Base-by-base conservation (phyloP, 805 yeast genomes). In the Ogataea henricii region DNA sequence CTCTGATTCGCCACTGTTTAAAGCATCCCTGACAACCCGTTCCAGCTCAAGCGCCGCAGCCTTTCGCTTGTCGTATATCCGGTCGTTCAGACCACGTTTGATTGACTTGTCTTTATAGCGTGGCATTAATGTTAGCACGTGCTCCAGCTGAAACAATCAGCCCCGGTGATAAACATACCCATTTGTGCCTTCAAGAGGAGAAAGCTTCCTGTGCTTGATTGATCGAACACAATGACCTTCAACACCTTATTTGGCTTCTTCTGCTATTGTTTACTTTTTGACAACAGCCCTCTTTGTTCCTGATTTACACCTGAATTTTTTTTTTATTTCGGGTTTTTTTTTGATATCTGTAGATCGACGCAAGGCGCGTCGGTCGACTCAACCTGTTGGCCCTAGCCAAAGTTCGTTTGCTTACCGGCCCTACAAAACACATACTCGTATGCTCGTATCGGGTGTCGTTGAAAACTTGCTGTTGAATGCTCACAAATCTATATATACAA, bases 21-120 rank as follows among this genome's bases (percentile, higher is more conserved):
- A 62, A 17, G 87, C 82, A 36, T 83, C 78, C 48, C 89, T 84
- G 22, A 92, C 89, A 16, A 83, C 74, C 48, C 83, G 81, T 61
- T 94, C 98, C 27, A 88, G 70, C 57, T 85, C 89, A 49, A 81
- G 72, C 1, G 95, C 94, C 0, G 92, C 89, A 0, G 83, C 76
- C 62, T 87, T 86, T 38, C 95, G 75, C 64, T 83, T 85, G 55
- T 87, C 95, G 62, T 87, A 87, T 18, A 87, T 74, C 40, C 90
- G 75, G 63, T 87, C 94, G 51, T 79, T 76, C 34, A 87, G 73
- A 6, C 91, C 90, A 58, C 83, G 80, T 44, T 77, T 77, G 37
- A 86, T 77, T 22, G 81, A 75, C 58, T 80, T 83, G 49, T 85
- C 92, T 79, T 37, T 22, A 30, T 6, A 29, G 7, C 7, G 34